These are phyloP conservation scores for Phytophthora nicotianae DNA, from an alignment of 352 stramenopile species.

Conservation along the genomic window DNA sequence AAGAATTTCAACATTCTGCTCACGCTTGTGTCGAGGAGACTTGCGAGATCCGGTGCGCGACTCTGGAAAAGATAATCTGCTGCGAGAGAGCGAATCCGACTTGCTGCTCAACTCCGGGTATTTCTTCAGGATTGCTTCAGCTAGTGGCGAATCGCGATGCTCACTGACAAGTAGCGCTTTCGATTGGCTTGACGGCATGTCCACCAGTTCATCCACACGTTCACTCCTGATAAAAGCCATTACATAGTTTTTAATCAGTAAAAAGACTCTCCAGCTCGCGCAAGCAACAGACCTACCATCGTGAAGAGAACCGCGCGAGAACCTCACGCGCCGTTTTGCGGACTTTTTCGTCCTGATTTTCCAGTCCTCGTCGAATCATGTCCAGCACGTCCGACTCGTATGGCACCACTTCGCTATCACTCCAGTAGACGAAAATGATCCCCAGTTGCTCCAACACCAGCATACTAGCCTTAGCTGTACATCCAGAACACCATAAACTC, in stretches of 20 bases:
- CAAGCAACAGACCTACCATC: slow-evolving; percentile 43
- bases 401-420: slow-evolving; percentile 45
- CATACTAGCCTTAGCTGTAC: slow-evolving; percentile 53
- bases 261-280: background rate
- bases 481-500: background rate
- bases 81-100: slow-evolving; percentile 16
- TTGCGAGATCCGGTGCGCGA: slow-evolving; percentile 35
- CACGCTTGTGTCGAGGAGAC: slow-evolving; percentile 25
- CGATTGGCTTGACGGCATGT: slow-evolving; percentile 44
- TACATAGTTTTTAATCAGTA: background rate
- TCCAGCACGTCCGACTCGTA: slow-evolving; percentile 59
- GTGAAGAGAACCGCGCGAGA: slow-evolving; percentile 47
- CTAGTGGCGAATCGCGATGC: slow-evolving; percentile 49
- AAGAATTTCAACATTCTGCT: slow-evolving; percentile 43
- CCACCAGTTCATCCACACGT: slow-evolving; percentile 50
- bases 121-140: slow-evolving; percentile 48
- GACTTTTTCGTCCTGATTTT: slow-evolving; percentile 48
- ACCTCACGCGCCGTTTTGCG: slow-evolving; percentile 51
- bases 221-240: slow-evolving; percentile 44
- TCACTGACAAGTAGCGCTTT: slow-evolving; percentile 54
- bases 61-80: slow-evolving; percentile 19
- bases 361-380: slow-evolving; percentile 51
- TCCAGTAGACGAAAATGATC: slow-evolving; percentile 62
- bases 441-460: slow-evolving; percentile 66
- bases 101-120: slow-evolving; percentile 40